These are phyloP conservation scores for Citrullus amarus DNA, from an alignment of 306 rosid genomes.

Conservation along the genomic window DNA sequence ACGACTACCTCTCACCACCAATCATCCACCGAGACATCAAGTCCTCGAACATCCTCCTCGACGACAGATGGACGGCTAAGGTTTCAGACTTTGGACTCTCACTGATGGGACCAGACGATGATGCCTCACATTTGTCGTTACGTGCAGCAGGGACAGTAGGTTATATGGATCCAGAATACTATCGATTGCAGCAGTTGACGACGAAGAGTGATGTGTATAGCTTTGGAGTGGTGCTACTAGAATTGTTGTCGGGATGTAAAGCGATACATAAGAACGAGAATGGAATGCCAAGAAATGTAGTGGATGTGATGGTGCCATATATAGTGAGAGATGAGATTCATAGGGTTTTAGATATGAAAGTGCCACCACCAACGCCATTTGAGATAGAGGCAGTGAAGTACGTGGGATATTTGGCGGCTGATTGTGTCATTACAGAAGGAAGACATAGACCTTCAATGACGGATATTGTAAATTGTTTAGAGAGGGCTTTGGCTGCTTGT, in stretches of 20 bases:
- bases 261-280: constrained; percentile 61
- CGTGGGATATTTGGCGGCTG: constrained; percentile 70
- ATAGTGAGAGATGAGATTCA: constrained; percentile 65
- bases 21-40: constrained; percentile 75
- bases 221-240: constrained; percentile 63
- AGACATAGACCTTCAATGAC: constrained; percentile 56
- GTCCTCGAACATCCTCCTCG: constrained; percentile 55
- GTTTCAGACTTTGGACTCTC: constrained; percentile 75
- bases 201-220: constrained; percentile 84
- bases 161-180: constrained; percentile 90
- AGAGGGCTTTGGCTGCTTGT: constrained; percentile 50
- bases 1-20: constrained; percentile 43
- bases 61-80: constrained; percentile 37
- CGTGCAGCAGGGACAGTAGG: constrained; percentile 70
- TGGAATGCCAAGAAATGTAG: constrained; percentile 71
- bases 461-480: constrained; percentile 43
- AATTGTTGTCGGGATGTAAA: constrained; percentile 45
- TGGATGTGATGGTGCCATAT: constrained; percentile 58
- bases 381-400: constrained; percentile 71
- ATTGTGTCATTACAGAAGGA: constrained; percentile 61
- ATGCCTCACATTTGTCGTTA: constrained; percentile 34
- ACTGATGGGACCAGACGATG: constrained; percentile 49
- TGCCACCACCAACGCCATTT: constrained; percentile 65
- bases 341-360: constrained; percentile 49
- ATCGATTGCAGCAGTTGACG: constrained; percentile 55